Conservation (phyloP, 371 early-diverging fungal genomes). For the Mortierella sp. region DNA sequence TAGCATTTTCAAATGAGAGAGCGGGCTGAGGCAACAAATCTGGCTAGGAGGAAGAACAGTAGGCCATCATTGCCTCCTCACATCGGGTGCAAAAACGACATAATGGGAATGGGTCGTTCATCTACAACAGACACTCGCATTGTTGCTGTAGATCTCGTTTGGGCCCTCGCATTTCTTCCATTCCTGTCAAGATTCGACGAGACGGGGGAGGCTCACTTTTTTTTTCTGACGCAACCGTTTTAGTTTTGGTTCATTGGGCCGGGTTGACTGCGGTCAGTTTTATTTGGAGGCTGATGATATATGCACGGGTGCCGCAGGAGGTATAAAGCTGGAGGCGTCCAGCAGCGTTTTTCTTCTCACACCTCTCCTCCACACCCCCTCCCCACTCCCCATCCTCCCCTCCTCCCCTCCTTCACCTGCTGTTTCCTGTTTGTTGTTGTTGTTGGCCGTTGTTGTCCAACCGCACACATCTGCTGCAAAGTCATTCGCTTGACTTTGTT, state of each 20-base stretch:
- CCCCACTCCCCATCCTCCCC: conserved; percentile 1
- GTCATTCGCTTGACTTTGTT: conserved; percentile 16
- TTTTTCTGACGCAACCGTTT: too few species aligned
- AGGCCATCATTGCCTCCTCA: background rate
- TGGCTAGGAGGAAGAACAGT: background rate
- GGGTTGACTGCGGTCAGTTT: too few species aligned
- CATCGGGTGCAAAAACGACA: too few species aligned
- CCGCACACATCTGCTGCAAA: conserved; percentile 3
- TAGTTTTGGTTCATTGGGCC: too few species aligned
- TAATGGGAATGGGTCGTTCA: too few species aligned
- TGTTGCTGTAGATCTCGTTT: too few species aligned
- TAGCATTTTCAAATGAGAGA: conserved; percentile 12
- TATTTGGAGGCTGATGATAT: background rate
- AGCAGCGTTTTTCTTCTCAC: background rate
- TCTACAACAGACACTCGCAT: too few species aligned
- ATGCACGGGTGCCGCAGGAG: background rate
- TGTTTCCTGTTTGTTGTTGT: background rate
- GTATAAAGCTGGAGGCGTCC: background rate
- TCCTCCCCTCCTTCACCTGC: background rate
- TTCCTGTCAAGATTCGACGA: too few species aligned
- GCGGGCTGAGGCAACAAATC: background rate
- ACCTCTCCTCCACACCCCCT: background rate
- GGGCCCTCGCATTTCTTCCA: too few species aligned
- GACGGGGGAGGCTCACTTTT: too few species aligned
- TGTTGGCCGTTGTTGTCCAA: conserved; percentile 12